Evolutionary conservation across 495 filamentous ascomycete species (phyloP).

Genomic region (Cenococcum geophilum): DNA sequence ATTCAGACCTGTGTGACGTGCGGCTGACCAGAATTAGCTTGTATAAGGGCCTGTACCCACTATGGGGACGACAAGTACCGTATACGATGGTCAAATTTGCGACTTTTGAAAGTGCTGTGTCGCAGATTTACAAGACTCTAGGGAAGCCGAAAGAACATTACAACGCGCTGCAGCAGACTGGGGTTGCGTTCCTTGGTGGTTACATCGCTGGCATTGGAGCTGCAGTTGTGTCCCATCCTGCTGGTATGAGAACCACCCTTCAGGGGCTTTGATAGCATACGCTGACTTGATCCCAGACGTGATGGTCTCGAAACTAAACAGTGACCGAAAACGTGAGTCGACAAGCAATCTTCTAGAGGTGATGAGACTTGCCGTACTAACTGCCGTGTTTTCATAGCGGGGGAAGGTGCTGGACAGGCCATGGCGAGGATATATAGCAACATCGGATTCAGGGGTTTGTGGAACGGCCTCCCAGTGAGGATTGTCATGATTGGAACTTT

Average conservation of each 20-base stretch:
- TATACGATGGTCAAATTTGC: conserved; percentile 77
- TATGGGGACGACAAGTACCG: conserved; percentile 67
- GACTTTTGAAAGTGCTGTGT: conserved; percentile 64
- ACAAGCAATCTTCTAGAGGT: background rate
- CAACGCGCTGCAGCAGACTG: conserved; percentile 58
- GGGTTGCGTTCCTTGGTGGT: conserved; percentile 61
- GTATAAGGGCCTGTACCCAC: conserved; percentile 63
- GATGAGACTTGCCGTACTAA: conserved; percentile 21
- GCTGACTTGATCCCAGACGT: conserved; percentile 47
- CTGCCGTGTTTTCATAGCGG: conserved; percentile 39
- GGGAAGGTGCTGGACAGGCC: conserved; percentile 56
- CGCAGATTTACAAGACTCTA: conserved; percentile 54
- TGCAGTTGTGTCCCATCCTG: conserved; percentile 44
- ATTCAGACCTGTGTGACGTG: background rate
- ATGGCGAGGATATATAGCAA: conserved; percentile 64
- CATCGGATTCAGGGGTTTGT: conserved; percentile 62
- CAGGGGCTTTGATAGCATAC: background rate
- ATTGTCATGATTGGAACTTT: conserved; percentile 58
- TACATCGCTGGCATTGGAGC: conserved; percentile 69
- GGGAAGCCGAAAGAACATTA: conserved; percentile 62
- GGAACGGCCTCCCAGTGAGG: conserved; percentile 62
- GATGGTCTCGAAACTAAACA: conserved; percentile 68
- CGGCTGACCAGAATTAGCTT: conserved; percentile 32
- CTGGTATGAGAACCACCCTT: conserved; percentile 51
- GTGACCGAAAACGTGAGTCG: conserved; percentile 53